Evolutionary conservation across 345 rosid species (phyloP).

Genomic region (Gossypium ekmanianum): DNA sequence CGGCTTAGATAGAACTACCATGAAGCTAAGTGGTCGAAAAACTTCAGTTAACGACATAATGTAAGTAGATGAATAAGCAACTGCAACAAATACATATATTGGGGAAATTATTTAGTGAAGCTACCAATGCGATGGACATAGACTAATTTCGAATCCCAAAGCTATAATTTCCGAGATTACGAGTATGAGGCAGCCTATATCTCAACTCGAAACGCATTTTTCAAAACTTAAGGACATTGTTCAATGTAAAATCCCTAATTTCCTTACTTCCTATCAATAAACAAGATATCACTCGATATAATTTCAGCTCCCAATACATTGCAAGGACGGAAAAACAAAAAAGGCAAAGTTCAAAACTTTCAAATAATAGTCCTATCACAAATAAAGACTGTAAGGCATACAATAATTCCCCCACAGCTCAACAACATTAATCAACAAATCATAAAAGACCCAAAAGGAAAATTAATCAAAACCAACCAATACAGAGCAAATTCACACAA

Average conservation of each 20-base stretch:
- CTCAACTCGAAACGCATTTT: neutral
- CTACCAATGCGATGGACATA: neutral
- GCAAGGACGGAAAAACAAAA: neutral
- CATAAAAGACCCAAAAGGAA: neutral
- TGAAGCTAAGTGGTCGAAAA: neutral
- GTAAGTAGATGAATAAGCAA: neutral
- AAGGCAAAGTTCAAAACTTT: neutral
- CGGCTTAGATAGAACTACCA: neutral
- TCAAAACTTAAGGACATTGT: neutral
- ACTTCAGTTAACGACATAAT: neutral
- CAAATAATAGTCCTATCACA: neutral
- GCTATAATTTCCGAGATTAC: neutral
- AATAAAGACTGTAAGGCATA: too few relatives aligned
- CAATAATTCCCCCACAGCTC: neutral
- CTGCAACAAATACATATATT: neutral
- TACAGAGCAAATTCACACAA: neutral
- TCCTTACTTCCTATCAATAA: neutral
- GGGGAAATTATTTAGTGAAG: neutral
- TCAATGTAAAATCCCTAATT: neutral
- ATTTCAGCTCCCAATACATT: neutral
- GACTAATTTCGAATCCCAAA: neutral
- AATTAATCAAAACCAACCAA: neutral
- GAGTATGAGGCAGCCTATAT: neutral
- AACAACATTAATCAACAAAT: neutral
- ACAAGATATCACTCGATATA: neutral